phyloP scores from a whole-genome alignment of 768 basidiomycete species.

The Russula virescens region DNA sequence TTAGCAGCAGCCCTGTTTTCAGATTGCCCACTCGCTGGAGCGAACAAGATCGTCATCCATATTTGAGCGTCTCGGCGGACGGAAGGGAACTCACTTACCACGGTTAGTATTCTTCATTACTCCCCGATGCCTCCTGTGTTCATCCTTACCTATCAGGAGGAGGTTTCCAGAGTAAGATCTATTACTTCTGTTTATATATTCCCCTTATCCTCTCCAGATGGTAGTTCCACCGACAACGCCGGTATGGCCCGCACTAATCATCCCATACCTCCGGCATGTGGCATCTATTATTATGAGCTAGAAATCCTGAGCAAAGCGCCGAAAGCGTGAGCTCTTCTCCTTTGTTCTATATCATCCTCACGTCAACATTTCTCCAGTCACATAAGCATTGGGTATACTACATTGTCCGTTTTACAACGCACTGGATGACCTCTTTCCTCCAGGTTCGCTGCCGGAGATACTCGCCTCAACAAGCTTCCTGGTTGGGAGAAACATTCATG shows the following conservation, averaged over 20 bases:
- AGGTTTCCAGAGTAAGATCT: conserved; percentile 16
- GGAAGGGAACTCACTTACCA: conserved; percentile 70
- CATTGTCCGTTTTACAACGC: background rate
- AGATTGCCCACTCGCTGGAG: conserved; percentile 76
- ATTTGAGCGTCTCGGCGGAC: conserved; percentile 58
- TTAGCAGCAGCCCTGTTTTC: conserved; percentile 34
- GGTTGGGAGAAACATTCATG: conserved; percentile 84
- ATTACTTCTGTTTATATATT: background rate
- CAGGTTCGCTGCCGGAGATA: conserved; percentile 63
- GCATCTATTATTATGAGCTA: conserved; percentile 94
- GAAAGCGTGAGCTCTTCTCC: conserved; percentile 55
- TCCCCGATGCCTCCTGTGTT: background rate
- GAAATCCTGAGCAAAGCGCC: conserved; percentile 74
- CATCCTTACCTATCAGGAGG: conserved; percentile 4
- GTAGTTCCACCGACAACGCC: conserved; percentile 35
- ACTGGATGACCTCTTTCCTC: conserved; percentile 7
- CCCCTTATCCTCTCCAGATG: conserved; percentile 12
- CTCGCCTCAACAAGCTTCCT: conserved; percentile 68
- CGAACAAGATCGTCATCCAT: conserved; percentile 54
- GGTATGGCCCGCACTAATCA: conserved; percentile 74
- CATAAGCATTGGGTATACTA: conserved; percentile 71
- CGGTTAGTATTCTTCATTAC: conserved; percentile 38
- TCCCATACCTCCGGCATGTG: conserved; percentile 78
- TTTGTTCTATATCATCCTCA: conserved; percentile 20
- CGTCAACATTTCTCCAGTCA: conserved; percentile 41